A percentile compares a stretch with the other conserved stretches of the same genome.
These are phyloP conservation scores for Emericellopsis cladophorae DNA, from an alignment of 2,329 filamentous ascomycete genomes.

Conservation along the genomic window DNA sequence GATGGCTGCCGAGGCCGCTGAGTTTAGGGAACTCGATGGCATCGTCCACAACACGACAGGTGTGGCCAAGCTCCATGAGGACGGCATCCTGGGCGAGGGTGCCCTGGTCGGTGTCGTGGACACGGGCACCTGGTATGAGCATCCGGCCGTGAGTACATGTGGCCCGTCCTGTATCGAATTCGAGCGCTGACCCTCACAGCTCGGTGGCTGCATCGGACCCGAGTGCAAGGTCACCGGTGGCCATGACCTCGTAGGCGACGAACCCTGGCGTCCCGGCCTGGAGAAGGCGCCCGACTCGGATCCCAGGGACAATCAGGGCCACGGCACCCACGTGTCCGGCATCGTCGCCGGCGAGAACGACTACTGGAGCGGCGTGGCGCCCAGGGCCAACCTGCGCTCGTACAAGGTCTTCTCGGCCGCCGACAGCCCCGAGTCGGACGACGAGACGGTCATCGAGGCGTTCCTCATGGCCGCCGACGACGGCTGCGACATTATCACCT, in stretches of 20 bases:
- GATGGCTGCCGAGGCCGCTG: neutral
- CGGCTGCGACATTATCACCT: constrained; percentile 18
- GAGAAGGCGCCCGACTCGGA: constrained; percentile 10
- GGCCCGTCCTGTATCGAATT: neutral
- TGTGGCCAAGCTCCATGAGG: constrained; percentile 10
- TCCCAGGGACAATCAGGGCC: constrained; percentile 11
- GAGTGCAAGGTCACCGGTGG: constrained; percentile 12
- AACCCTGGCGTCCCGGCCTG: neutral
- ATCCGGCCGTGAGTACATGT: constrained; percentile 5
- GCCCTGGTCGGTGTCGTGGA: constrained; percentile 13
- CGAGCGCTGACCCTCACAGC: constrained; percentile 3
- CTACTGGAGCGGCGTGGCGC: constrained; percentile 14
- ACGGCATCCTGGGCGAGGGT: constrained; percentile 10
- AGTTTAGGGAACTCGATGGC: constrained; percentile 5
- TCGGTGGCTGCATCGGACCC: constrained; percentile 11
- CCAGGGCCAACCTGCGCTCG: constrained; percentile 11
- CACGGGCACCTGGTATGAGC: constrained; percentile 11
- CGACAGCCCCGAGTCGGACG: constrained; percentile 7
- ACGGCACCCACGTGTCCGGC: constrained; percentile 17
- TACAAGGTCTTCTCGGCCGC: constrained; percentile 13
- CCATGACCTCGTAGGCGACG: constrained; percentile 11
- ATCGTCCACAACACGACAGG: constrained; percentile 11
- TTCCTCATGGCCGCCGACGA: constrained; percentile 19
- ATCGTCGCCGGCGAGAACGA: constrained; percentile 15
- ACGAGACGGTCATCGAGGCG: constrained; percentile 18